Percentiles rank a stretch among this genome's conserved stretches.
Conservation (phyloP, 495 filamentous ascomycete species). For the Pyronema domesticum region DNA sequence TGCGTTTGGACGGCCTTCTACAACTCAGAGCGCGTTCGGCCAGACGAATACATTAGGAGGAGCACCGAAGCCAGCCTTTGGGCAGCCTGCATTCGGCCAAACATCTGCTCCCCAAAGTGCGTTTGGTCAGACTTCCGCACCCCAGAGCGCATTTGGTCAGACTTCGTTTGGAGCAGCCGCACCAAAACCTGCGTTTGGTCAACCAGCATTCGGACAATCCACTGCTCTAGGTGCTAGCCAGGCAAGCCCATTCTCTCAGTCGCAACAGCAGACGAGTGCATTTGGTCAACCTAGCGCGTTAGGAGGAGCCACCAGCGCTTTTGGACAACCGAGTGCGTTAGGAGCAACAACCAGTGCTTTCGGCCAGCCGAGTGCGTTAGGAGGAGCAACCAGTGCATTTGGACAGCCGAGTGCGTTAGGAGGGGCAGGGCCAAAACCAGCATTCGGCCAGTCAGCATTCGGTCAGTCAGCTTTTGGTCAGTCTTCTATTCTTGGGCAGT, state of each 20-base stretch:
- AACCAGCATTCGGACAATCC: conserved; percentile 16
- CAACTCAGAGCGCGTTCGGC: conserved; percentile 25
- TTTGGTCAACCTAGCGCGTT: background rate
- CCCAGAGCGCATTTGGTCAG: conserved; percentile 27
- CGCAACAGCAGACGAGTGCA: background rate
- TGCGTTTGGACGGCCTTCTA: conserved; percentile 15
- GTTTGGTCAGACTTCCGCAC: conserved; percentile 2
- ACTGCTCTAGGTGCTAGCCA: background rate
- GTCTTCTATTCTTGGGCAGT: conserved; percentile 17
- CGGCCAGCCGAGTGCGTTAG: conserved; percentile 2
- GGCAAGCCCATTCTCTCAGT: background rate
- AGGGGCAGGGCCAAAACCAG: conserved; percentile 4
- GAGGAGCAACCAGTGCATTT: background rate
- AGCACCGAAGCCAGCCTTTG: conserved; percentile 19
- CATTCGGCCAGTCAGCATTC: conserved; percentile 19
- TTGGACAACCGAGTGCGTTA: background rate
- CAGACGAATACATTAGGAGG: conserved; percentile 26
- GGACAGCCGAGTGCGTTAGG: conserved; percentile 1
- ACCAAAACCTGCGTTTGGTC: conserved; percentile 18
- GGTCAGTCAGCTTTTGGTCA: conserved; percentile 25
- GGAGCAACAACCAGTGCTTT: background rate
- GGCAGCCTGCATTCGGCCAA: conserved; percentile 25
- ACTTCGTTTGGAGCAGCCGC: background rate
- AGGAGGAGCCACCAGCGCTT: background rate
- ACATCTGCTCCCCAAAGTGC: background rate